phyloP scores from a whole-genome alignment of 306 rosid species.

The Acacia crassicarpa region DNA sequence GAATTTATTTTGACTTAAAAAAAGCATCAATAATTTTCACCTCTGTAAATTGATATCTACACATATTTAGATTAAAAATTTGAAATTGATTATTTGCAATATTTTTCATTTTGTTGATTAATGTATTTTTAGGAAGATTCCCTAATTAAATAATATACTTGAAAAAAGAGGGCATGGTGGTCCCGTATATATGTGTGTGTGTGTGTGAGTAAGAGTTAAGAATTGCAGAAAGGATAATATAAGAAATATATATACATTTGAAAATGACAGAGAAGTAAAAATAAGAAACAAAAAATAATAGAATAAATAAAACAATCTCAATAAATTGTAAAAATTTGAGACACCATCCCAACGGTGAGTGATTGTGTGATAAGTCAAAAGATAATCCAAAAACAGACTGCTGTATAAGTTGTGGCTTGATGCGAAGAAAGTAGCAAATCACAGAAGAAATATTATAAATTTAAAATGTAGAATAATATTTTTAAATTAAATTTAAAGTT shows the following conservation, averaged over 20 bases:
- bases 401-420: neutral
- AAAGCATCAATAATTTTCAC: neutral
- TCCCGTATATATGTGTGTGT: neutral
- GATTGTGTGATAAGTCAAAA: neutral
- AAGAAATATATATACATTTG: too few species aligned
- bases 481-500: neutral
- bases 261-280: neutral
- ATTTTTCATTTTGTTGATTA: too few species aligned
- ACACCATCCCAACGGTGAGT: neutral
- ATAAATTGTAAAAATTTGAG: neutral
- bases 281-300: neutral
- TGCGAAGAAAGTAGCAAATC: neutral
- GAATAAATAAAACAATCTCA: neutral
- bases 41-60: neutral
- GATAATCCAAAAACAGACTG: neutral
- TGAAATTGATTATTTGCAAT: neutral
- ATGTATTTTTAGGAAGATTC: neutral
- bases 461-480: neutral
- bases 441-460: neutral
- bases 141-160: neutral
- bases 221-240: neutral
- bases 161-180: neutral
- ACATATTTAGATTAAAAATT: neutral
- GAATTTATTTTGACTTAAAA: neutral
- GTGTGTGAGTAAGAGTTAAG: neutral